Evolutionary conservation across 208 protist genomes (phyloP), one percentile per base, ranked within the genome.

Genomic region (Vickermania spadyakhi): DNA sequence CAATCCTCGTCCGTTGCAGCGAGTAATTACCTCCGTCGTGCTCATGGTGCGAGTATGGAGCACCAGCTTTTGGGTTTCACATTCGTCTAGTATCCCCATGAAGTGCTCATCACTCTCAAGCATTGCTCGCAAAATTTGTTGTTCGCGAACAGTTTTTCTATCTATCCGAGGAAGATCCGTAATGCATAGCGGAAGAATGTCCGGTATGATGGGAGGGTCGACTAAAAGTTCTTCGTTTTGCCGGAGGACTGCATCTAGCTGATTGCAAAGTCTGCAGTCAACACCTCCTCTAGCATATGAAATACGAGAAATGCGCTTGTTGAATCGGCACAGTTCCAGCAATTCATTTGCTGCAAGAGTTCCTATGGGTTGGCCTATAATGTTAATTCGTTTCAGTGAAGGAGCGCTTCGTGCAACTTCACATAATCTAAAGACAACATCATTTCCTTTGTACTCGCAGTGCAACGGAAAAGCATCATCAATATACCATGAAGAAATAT

Each of bases 91-190:
- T 0, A 71, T 36, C 22, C 54, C 50, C 5, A 54, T 31, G 21
- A 86, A 75, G 25, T 56, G 52, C 5, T 41, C 13, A 31, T 86
- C 79, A 2, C 66, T 52, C 5, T 65, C 66, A 1, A 90, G 68
- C 27, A 90, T 52, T 14, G 66, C 65, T 14, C 77, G 63, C 31
- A 91, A 60, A 27, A 83, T 28, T 65, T 91, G 84, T 57, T 87
- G 84, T 54, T 87, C 84, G 18, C 66, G 64, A 36, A 83, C 42
- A 25, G 84, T 87, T 62, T 91, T 91, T n/a, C 79, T 67, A 58
- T 91, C 84, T 1, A 77, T 25, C 25, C 50, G 52, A 7, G 74
- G 73, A 2, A 86, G 72, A 0, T 58, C 28, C 0, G 62, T 29
- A 7, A 81, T 55, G 26, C 60, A 64, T 2, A 52, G 18, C 1